A percentile compares a stretch with the other conserved stretches of the same genome.
Evolutionary conservation across 2,329 filamentous ascomycete genomes (phyloP).

Genomic region (Spiromastix sp.): DNA sequence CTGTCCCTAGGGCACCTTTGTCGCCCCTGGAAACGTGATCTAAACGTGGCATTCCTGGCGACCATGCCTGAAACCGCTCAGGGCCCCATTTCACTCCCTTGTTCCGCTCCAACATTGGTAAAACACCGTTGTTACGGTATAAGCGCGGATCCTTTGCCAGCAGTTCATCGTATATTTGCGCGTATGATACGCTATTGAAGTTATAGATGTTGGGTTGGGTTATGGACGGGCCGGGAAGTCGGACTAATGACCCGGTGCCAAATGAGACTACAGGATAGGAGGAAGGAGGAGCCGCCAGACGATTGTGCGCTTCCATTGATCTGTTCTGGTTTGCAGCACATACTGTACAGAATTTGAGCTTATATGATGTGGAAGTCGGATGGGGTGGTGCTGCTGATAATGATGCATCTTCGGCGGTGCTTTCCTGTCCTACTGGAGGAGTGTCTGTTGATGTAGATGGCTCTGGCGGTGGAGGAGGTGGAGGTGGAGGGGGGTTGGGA

Average conservation of each 20-base stretch:
- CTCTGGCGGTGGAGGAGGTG: slow-evolving; percentile 39
- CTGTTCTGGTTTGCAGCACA: slow-evolving; percentile 97
- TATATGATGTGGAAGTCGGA: slow-evolving; percentile 54
- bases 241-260: slow-evolving; percentile 88
- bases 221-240: slow-evolving; percentile 82
- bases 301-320: slow-evolving; percentile 99
- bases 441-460: slow-evolving; percentile 16
- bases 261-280: slow-evolving; percentile 96
- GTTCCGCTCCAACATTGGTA: slow-evolving; percentile 94
- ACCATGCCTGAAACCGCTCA: slow-evolving; percentile 97
- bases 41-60: slow-evolving; percentile 70
- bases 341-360: slow-evolving; percentile 49
- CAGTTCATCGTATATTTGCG: slow-evolving; percentile 87
- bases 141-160: slow-evolving; percentile 73
- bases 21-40: slow-evolving; percentile 60
- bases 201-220: slow-evolving; percentile 93
- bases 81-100: slow-evolving; percentile 87
- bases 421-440: slow-evolving; percentile 11
- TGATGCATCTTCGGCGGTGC: slow-evolving; percentile 10
- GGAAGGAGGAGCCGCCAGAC: slow-evolving; percentile 71
- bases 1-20: slow-evolving; percentile 68
- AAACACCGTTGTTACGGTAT: slow-evolving; percentile 82
- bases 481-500: slow-evolving; percentile 37
- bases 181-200: slow-evolving; percentile 95
- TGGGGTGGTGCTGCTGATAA: slow-evolving; percentile 17